These are phyloP conservation scores for Rhodotorula paludigena DNA, from an alignment of 768 basidiomycete species.

Conservation along the genomic window DNA sequence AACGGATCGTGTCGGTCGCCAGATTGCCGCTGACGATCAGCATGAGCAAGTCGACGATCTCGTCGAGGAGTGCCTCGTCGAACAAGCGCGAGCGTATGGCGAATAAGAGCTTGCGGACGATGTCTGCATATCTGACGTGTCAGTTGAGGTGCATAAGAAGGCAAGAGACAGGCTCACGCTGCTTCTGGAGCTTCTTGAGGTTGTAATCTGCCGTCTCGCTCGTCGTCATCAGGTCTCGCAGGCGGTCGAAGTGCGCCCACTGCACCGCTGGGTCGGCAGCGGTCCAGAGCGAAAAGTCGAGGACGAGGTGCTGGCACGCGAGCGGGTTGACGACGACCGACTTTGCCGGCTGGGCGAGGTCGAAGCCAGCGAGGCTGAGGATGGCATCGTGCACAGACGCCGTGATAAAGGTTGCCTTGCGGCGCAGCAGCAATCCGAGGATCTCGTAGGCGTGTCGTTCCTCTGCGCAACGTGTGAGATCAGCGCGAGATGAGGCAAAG, in stretches of 20 bases:
- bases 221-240: slow-evolving; percentile 63
- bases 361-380: slow-evolving; percentile 79
- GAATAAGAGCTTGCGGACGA: slow-evolving; percentile 73
- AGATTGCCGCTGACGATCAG: slow-evolving; percentile 63
- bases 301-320: slow-evolving; percentile 74
- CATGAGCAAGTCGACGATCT: slow-evolving; percentile 60
- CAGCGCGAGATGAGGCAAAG: not conserved
- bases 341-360: slow-evolving; percentile 69
- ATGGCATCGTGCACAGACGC: slow-evolving; percentile 73
- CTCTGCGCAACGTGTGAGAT: not conserved
- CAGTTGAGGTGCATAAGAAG: not conserved
- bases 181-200: slow-evolving; percentile 63
- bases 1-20: slow-evolving; percentile 70
- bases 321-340: slow-evolving; percentile 77
- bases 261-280: slow-evolving; percentile 67
- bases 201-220: slow-evolving; percentile 77
- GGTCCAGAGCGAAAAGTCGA: slow-evolving; percentile 89
- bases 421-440: slow-evolving; percentile 65
- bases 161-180: slow-evolving; percentile 47
- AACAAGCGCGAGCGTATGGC: slow-evolving; percentile 77
- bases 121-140: not conserved
- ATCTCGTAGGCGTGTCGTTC: slow-evolving; percentile 75
- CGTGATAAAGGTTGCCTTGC: slow-evolving; percentile 70
- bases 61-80: slow-evolving; percentile 53
- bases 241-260: slow-evolving; percentile 72